Conservation (phyloP, 2,329 filamentous ascomycete genomes). For the Gnomoniopsis sp. region DNA sequence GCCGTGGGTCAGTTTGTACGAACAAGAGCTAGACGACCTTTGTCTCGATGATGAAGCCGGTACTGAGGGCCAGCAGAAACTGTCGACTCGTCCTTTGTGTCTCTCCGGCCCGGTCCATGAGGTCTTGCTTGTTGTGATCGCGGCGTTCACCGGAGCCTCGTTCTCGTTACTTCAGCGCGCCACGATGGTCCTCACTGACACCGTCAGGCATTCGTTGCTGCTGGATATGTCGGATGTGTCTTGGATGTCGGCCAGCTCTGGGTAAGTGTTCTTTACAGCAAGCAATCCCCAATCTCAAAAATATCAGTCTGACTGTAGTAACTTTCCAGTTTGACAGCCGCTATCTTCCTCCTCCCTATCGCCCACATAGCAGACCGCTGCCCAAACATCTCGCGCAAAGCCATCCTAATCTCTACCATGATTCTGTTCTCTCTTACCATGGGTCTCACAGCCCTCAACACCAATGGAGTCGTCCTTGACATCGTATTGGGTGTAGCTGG, state of each 20-base stretch:
- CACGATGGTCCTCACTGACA: conserved; percentile 3
- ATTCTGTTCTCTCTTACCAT: conserved; percentile 26
- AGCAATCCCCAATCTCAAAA: neutral
- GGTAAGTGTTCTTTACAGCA: neutral
- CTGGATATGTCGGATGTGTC: neutral
- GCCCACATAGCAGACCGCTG: neutral
- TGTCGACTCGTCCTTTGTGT: neutral
- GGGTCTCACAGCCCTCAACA: conserved; percentile 25
- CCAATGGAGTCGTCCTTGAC: conserved; percentile 28
- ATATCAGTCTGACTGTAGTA: neutral
- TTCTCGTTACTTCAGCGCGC: neutral
- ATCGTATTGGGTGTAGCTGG: conserved; percentile 29
- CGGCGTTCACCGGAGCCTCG: neutral
- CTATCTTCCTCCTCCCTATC: conserved; percentile 1
- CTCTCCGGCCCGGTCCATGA: neutral
- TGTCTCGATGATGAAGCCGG: neutral
- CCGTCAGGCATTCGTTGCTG: conserved; percentile 1
- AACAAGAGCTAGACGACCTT: neutral
- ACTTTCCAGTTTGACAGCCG: neutral
- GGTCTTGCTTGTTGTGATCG: neutral
- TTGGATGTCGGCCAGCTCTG: conserved; percentile 3
- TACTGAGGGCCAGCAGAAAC: neutral
- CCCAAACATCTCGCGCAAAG: conserved; percentile 23
- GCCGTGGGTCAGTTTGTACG: neutral
- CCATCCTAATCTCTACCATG: conserved; percentile 27